Evolutionary conservation across 768 basidiomycete species (phyloP).

Genomic region (Rhizopogon vinicolor): DNA sequence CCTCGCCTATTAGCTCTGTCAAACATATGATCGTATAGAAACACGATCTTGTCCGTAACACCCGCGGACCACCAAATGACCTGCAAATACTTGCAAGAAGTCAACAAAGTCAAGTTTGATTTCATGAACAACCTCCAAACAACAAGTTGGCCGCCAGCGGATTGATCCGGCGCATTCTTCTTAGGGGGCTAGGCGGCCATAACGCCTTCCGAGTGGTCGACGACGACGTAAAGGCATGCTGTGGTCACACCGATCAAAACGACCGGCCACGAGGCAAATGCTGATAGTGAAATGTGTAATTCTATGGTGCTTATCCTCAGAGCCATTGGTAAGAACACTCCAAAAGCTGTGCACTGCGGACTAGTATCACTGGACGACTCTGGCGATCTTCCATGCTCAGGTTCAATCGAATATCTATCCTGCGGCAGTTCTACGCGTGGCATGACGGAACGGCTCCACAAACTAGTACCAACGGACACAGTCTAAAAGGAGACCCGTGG

Average conservation of each 20-base stretch:
- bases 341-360: neutral
- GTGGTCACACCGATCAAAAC: neutral
- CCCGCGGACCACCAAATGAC: neutral
- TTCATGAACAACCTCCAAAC: neutral
- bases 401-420: neutral
- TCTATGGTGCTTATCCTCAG: neutral
- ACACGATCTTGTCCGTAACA: neutral
- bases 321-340: neutral
- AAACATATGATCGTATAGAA: no score
- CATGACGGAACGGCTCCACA: neutral
- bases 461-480: no score
- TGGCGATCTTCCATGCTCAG: neutral
- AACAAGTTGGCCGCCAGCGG: neutral
- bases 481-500: neutral
- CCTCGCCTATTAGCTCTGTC: neutral
- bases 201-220: neutral
- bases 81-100: neutral
- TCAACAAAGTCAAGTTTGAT: no score
- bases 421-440: neutral
- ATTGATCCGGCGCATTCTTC: neutral
- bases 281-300: neutral
- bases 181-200: neutral
- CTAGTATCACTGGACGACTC: no score
- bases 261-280: neutral
- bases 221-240: neutral